phyloP scores from a whole-genome alignment of 257 asterid genomes.

The Solanum raphanifolium region DNA sequence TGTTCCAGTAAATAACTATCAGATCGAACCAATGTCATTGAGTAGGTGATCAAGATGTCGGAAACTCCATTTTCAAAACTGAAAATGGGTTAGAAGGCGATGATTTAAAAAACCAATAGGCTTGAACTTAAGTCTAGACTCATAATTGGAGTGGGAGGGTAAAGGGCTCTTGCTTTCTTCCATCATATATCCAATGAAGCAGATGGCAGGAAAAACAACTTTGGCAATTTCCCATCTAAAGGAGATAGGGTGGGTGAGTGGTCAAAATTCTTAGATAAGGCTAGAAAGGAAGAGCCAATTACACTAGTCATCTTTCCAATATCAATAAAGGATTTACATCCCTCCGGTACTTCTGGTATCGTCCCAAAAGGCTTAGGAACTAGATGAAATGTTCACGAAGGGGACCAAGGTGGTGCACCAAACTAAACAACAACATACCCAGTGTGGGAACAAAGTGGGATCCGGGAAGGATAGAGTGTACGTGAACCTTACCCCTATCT shows the following conservation, averaged over 20 bases:
- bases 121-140: neutral
- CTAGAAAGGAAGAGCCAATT: neutral
- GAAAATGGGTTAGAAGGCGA: neutral
- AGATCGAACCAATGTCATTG: neutral
- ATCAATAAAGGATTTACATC: neutral
- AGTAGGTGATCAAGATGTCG: neutral
- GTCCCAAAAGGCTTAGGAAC: neutral
- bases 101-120: neutral
- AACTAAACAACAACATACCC: neutral
- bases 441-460: too few species aligned
- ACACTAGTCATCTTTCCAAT: neutral
- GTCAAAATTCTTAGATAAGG: neutral
- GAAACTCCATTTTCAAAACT: neutral
- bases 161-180: neutral
- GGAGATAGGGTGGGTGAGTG: neutral
- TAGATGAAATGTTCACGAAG: neutral
- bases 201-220: neutral
- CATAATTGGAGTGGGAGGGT: neutral
- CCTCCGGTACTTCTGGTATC: neutral
- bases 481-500: too few species aligned
- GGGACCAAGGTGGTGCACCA: neutral
- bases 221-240: neutral
- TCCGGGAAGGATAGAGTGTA: too few species aligned
- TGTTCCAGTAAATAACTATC: neutral
- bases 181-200: neutral